These are phyloP conservation scores for Pulveroboletus sp. DNA, from an alignment of 768 basidiomycete genomes.

Conservation along the genomic window DNA sequence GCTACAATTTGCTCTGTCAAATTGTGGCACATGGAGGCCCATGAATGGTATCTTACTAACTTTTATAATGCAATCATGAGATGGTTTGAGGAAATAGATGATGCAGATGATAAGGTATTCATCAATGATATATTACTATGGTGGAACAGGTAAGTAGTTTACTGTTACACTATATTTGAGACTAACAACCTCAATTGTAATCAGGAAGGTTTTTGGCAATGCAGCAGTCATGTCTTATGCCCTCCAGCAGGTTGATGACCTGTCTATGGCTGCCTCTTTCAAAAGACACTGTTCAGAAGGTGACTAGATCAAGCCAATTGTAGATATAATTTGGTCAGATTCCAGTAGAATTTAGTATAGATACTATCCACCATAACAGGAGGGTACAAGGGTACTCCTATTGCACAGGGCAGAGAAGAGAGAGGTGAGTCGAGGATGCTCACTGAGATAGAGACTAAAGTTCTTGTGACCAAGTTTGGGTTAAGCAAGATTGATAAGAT, in stretches of 20 bases:
- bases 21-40: background rate
- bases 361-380: too few relatives aligned
- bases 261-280: background rate
- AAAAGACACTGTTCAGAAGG: too few relatives aligned
- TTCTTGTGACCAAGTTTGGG: too few relatives aligned
- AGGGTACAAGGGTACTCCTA: too few relatives aligned
- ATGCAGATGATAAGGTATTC: background rate
- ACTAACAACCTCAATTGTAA: too few relatives aligned
- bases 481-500: too few relatives aligned
- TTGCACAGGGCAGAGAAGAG: too few relatives aligned
- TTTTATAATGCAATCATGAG: background rate
- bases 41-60: background rate
- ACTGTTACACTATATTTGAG: background rate
- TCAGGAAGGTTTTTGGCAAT: background rate
- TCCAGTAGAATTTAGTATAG: too few relatives aligned
- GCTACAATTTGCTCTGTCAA: background rate
- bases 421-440: too few relatives aligned
- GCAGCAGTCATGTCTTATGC: background rate
- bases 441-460: too few relatives aligned
- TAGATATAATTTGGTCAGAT: too few relatives aligned
- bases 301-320: too few relatives aligned
- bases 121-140: background rate
- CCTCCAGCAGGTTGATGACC: background rate
- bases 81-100: background rate
- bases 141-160: background rate